A percentile compares a stretch with the other conserved stretches of the same genome.
These are phyloP conservation scores for Quercus ilex DNA, from an alignment of 306 rosid species.

Conservation along the genomic window DNA sequence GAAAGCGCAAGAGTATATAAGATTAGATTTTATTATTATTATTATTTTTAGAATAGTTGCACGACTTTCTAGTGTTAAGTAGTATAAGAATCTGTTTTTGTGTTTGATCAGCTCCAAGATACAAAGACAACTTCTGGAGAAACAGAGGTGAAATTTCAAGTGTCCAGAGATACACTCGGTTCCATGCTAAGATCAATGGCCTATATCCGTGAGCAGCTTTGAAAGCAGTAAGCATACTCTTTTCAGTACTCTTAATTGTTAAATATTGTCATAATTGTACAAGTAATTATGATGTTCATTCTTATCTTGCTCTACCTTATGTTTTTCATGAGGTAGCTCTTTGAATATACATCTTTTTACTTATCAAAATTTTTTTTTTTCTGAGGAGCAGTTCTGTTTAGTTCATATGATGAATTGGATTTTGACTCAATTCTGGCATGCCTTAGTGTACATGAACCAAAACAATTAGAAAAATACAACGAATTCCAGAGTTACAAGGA, in stretches of 20 bases:
- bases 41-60: background rate
- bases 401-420: background rate
- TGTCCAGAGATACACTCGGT: conserved; percentile 60
- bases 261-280: conserved; percentile 7
- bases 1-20: background rate
- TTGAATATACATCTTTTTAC: too few relatives aligned
- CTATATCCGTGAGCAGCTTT: conserved; percentile 69
- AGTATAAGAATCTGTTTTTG: conserved; percentile 11
- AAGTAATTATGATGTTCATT: background rate
- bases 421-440: background rate
- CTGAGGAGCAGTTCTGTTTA: background rate
- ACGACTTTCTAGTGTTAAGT: background rate
- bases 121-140: conserved; percentile 66
- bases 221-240: conserved; percentile 50
- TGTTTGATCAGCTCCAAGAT: conserved; percentile 65
- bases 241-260: conserved; percentile 6
- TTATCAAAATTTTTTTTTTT: too few relatives aligned
- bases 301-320: too few relatives aligned
- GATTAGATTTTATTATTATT: background rate
- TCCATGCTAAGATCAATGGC: conserved; percentile 77
- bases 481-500: background rate
- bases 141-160: conserved; percentile 80
- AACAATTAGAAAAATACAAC: background rate
- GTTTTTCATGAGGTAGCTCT: too few relatives aligned
- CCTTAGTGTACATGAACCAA: background rate